Evolutionary conservation across 345 rosid genomes (phyloP).

Genomic region (Euphorbia lathyris): DNA sequence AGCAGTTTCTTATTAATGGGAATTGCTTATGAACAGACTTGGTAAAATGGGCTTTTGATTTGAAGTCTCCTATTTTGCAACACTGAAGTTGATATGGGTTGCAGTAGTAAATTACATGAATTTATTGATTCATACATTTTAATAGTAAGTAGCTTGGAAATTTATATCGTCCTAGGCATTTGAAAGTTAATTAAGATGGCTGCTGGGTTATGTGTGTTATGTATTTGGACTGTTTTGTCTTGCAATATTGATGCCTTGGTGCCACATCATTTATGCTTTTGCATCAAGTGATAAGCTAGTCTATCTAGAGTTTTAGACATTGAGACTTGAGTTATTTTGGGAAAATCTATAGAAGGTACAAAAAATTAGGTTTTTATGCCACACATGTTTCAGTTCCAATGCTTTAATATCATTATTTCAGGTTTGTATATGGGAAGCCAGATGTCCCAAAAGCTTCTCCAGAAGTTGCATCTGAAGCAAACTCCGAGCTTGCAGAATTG

Average conservation of each 20-base stretch:
- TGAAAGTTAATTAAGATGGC: too few species aligned
- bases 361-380: not conserved
- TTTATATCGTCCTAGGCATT: not conserved
- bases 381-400: slow-evolving; percentile 8
- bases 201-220: not conserved
- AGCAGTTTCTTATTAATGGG: not conserved
- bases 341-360: not conserved
- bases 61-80: not conserved
- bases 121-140: not conserved
- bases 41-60: not conserved
- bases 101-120: not conserved
- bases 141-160: not conserved
- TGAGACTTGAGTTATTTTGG: not conserved
- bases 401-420: slow-evolving; percentile 23
- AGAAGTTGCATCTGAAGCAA: slow-evolving; percentile 57
- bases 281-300: not conserved
- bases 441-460: slow-evolving; percentile 80
- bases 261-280: not conserved
- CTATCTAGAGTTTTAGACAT: too few species aligned
- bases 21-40: not conserved
- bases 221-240: not conserved
- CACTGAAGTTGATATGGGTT: not conserved
- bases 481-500: slow-evolving; percentile 56
- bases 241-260: not conserved
- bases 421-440: slow-evolving; percentile 92